A percentile compares a stretch with the other conserved stretches of the same genome.
Evolutionary conservation across 2,329 filamentous ascomycete genomes (phyloP).

Genomic region (Microascus cirrosus): DNA sequence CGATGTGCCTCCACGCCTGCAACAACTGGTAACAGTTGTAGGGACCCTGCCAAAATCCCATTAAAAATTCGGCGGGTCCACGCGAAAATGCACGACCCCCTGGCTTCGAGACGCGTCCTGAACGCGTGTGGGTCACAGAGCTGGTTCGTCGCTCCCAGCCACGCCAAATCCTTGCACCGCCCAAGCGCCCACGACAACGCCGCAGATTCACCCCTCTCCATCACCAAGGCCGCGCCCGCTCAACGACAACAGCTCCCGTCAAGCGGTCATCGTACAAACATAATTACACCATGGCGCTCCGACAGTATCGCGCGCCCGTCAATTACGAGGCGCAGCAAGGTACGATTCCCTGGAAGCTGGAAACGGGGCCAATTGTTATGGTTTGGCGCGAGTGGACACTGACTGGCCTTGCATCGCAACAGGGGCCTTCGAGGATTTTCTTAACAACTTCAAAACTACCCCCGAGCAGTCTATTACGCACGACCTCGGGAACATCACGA

Average conservation of each 20-base stretch:
- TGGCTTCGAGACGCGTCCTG: not conserved
- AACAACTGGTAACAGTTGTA: not conserved
- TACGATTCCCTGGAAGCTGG: constrained; percentile 22
- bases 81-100: not conserved
- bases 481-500: constrained; percentile 72
- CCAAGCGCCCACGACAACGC: not conserved
- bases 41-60: not conserved
- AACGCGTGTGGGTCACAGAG: not conserved
- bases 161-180: not conserved
- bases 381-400: constrained; percentile 1
- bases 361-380: not conserved
- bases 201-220: not conserved
- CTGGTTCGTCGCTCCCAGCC: not conserved
- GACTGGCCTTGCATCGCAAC: constrained; percentile 16
- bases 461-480: constrained; percentile 62
- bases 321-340: constrained; percentile 82
- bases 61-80: not conserved
- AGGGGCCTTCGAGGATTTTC: constrained; percentile 81
- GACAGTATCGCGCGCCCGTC: constrained; percentile 48
- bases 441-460: constrained; percentile 76
- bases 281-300: constrained; percentile 61
- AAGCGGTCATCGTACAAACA: constrained; percentile 6
- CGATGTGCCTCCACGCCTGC: not conserved
- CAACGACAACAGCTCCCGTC: not conserved
- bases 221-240: not conserved